Evolutionary conservation across 2,329 filamentous ascomycete genomes (phyloP), one percentile per base, ranked within the genome.

Genomic region (Aureobasidium sp.): DNA sequence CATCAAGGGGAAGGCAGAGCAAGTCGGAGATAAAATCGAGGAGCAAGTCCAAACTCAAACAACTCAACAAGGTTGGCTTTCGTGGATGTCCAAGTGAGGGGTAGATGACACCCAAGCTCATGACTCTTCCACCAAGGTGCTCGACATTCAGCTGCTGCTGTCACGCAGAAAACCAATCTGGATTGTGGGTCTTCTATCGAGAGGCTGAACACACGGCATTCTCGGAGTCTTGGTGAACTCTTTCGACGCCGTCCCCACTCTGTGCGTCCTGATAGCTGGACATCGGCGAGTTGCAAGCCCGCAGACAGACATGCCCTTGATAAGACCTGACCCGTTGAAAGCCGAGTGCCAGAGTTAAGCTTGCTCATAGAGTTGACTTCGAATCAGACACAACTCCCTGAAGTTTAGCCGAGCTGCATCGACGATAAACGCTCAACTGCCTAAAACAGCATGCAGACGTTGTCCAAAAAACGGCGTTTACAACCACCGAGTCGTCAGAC

Each of bases 31-130:
- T 15, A 61, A 53, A 32, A 9, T 37, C 10, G 48, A 50, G 24
- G 46, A 51, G 20, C 34, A 60, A 13, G 9, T 34, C 34, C 44
- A 41, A 36, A 34, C 34, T 60, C 36, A 29, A 48, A 50, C 43
- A 12, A 17, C 56, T n/a, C 34, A 51, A 17, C 24, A 32, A 51
- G 57, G 57, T 36, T 60, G 57, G 57, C 36, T 60, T 32, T 60
- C 57, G 9, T 60, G 44, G 34, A n/a, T 60, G 36, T 51, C 57
- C 29, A 60, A 60, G 36, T 60, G 57, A 60, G 46, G 51, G 50
- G 34, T 15, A 52, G 20, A 20, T 37, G 50, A 52, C 13, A 39
- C 50, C 5, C 50, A 37, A 39, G 34, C 34, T 17, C 32, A 37
- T 39, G 20, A 52, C 20, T 52, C 50, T 36, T 39, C 50, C 34